Percentiles rank a stretch among this genome's conserved stretches.
These are phyloP conservation scores for Coriaria nepalensis DNA, from an alignment of 306 rosid genomes.

Conservation along the genomic window DNA sequence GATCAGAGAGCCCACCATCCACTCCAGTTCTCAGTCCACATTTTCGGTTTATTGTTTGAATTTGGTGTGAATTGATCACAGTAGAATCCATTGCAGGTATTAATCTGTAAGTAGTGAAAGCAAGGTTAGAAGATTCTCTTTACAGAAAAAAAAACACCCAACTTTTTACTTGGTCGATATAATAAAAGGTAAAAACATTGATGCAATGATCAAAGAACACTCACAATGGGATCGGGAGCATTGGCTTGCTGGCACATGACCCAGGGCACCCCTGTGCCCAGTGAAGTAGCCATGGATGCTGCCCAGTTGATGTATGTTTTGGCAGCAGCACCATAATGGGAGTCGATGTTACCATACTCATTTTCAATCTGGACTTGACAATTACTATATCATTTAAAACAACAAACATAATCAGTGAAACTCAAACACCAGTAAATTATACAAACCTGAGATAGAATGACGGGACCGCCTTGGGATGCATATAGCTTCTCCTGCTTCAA, in stretches of 20 bases:
- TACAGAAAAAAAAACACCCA: too few species aligned
- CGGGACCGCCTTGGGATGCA: slow-evolving; percentile 91
- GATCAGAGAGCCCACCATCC: slow-evolving; percentile 51
- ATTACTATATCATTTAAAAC: too few species aligned
- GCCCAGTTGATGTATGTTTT: slow-evolving; percentile 76
- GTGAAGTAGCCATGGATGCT: slow-evolving; percentile 73
- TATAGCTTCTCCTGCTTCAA: slow-evolving; percentile 79
- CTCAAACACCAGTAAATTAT: background rate
- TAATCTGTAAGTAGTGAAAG: slow-evolving; percentile 39
- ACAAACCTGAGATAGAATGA: slow-evolving; percentile 83
- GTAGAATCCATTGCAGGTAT: slow-evolving; percentile 84
- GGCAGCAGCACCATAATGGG: slow-evolving; percentile 46
- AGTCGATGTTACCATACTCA: slow-evolving; percentile 63
- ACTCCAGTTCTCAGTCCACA: slow-evolving; percentile 88
- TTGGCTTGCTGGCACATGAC: slow-evolving; percentile 87
- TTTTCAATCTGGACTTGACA: slow-evolving; percentile 56
- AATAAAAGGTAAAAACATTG: background rate
- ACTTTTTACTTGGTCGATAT: too few species aligned
- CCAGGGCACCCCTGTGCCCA: slow-evolving; percentile 97
- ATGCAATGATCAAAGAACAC: slow-evolving; percentile 15
- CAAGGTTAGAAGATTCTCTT: slow-evolving; percentile 6
- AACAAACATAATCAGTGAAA: too few species aligned
- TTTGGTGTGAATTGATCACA: slow-evolving; percentile 83
- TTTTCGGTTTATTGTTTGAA: slow-evolving; percentile 62
- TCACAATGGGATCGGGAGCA: slow-evolving; percentile 90